These are phyloP conservation scores for Arbutus unedo DNA, from an alignment of 148 eudicot species.

Conservation along the genomic window DNA sequence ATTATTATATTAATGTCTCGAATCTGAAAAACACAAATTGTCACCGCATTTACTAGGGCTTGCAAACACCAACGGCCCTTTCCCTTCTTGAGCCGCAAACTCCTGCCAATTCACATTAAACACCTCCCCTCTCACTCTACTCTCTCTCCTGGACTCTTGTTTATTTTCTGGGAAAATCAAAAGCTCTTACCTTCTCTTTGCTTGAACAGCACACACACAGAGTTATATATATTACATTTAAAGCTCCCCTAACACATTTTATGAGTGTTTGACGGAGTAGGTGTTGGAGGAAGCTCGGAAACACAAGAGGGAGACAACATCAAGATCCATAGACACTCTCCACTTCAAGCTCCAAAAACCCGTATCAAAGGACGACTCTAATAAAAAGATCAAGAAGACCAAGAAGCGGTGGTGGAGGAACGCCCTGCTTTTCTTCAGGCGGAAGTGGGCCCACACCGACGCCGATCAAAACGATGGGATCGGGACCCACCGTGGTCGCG, in stretches of 20 bases:
- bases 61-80: conserved; percentile 6
- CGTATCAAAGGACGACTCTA: conserved; percentile 55
- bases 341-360: conserved; percentile 87
- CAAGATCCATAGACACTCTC: conserved; percentile 48
- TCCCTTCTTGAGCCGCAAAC: neutral
- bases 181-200: no score
- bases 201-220: neutral
- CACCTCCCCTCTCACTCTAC: neutral
- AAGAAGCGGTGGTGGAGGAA: conserved; percentile 74
- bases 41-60: conserved; percentile 15
- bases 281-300: conserved; percentile 82
- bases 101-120: neutral
- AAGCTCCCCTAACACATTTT: neutral
- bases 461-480: neutral
- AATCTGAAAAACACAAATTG: neutral
- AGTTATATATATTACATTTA: neutral
- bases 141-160: neutral
- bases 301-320: conserved; percentile 35
- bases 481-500: neutral
- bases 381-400: conserved; percentile 36
- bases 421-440: conserved; percentile 54
- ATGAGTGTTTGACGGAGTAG: neutral
- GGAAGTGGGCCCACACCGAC: conserved; percentile 32
- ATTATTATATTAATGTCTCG: neutral
- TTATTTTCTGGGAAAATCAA: no score